Evolutionary conservation across 108 stramenopile genomes (phyloP), one percentile per base, ranked within the genome.

Genomic region (Skeletonema grethae): DNA sequence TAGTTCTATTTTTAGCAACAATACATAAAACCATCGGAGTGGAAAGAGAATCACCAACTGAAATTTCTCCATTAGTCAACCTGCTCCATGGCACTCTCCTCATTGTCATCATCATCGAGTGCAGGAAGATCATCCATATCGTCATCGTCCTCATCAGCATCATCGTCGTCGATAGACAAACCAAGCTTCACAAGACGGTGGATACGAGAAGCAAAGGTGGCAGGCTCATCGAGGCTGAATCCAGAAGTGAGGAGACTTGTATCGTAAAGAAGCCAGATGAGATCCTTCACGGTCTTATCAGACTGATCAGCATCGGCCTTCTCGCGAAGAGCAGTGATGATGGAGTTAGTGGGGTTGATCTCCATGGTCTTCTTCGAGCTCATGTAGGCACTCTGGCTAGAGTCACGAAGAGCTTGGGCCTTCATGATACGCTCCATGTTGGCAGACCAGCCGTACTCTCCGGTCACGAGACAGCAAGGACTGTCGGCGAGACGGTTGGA

Each of bases 401-500:
- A 86, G 86, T 99, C 99, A 67, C 99, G 97, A 43, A 99, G 97
- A 32, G 99, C 98, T 89, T 99, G 99, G 8, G 99, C 99, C 88
- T 99, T 99, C 99, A 99, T 99, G 87, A 99, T 99, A 77, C 98
- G 97, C 87, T 99, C 99, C 99, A 99, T 99, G 90, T 99, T 99
- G 72, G 99, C 99, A 63, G 97, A 93, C 99, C 99, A 99, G 63
- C 99, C 99, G 81, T 97, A 99, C 85, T 99, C 99, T 24, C 99
- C 99, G 24, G 99, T 99, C 9, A 99, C 98, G 32, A 99, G 95
- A 57, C 91, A 91, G 86, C 99, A 99, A 36, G 99, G 99, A 55
- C 96, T 96, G 77, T 99, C 97, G 13, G 95, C 97, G 34, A 99
- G 96, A 83, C 99, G 97, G 89, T 95, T 95, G 43, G 97, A 98